Conservation (phyloP, 2,329 filamentous ascomycete genomes). For the Parascedosporium putredinis region DNA sequence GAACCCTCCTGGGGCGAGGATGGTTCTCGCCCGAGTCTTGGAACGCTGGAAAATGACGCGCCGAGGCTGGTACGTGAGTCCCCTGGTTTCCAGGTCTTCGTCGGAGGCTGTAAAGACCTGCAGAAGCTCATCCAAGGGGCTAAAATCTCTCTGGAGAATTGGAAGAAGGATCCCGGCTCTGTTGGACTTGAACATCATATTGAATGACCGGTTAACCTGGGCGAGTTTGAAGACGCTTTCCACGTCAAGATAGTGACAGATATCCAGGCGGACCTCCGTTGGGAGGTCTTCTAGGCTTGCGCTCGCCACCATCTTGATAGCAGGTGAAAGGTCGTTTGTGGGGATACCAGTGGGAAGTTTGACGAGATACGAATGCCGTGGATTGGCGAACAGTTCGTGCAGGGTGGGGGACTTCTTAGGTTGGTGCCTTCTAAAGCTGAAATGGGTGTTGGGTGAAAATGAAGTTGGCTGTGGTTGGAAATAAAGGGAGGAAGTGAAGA, state of each 20-base stretch:
- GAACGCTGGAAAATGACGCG: slow-evolving; percentile 28
- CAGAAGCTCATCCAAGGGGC: slow-evolving; percentile 34
- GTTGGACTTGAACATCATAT: slow-evolving; percentile 28
- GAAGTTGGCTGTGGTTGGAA: not conserved
- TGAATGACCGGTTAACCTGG: slow-evolving; percentile 25
- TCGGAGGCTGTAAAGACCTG: slow-evolving; percentile 33
- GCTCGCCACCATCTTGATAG: slow-evolving; percentile 3
- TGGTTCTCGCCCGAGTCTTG: slow-evolving; percentile 20
- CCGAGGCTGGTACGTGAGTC: slow-evolving; percentile 27
- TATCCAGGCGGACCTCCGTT: slow-evolving; percentile 36
- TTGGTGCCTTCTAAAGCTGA: no score
- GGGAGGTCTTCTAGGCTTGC: slow-evolving; percentile 20
- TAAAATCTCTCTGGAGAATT: slow-evolving; percentile 30
- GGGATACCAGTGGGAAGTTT: no score
- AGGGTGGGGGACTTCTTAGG: no score
- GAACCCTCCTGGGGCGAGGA: slow-evolving; percentile 10
- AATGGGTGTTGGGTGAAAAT: not conserved
- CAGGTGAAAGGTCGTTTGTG: not conserved
- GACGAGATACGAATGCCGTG: no score
- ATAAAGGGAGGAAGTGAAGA: not conserved
- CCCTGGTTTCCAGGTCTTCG: slow-evolving; percentile 22
- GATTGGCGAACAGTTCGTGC: no score
- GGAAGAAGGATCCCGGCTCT: slow-evolving; percentile 31
- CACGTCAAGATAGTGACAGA: slow-evolving; percentile 34
- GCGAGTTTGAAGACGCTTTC: slow-evolving; percentile 28